These are phyloP conservation scores for Pterocarpus santalinus DNA, from an alignment of 306 rosid genomes.

Conservation along the genomic window DNA sequence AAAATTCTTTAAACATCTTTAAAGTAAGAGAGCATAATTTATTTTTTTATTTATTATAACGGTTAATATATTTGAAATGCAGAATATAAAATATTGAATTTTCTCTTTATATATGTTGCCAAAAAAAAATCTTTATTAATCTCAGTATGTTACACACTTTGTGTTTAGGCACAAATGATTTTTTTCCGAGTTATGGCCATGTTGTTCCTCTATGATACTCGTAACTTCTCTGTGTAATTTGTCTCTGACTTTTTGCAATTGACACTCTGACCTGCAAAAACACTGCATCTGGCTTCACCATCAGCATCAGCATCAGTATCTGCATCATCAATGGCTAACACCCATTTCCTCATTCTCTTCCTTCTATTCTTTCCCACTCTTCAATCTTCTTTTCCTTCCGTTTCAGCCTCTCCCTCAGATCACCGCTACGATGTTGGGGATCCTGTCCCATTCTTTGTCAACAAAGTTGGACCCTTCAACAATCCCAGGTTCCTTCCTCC, in stretches of 20 bases:
- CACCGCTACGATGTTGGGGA: conserved; percentile 73
- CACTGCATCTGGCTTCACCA: conserved; percentile 1
- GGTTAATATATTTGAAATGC: no score
- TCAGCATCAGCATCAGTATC: conserved; percentile 29
- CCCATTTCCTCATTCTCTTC: conserved; percentile 44
- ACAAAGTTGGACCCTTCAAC: conserved; percentile 86
- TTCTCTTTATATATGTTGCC: no score
- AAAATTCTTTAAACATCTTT: no score
- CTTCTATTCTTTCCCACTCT: conserved; percentile 48
- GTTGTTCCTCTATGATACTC: neutral
- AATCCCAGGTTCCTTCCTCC: conserved; percentile 74
- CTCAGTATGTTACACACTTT: no score
- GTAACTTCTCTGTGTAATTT: neutral
- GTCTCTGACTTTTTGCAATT: neutral
- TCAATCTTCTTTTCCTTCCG: conserved; percentile 36
- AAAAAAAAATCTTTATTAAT: no score
- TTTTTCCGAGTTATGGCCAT: no score
- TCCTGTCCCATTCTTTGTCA: conserved; percentile 68
- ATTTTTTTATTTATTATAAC: no score
- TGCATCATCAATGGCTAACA: conserved; percentile 59
- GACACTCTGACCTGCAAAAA: conserved; percentile 24
- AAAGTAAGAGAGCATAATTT: no score
- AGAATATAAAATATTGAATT: no score
- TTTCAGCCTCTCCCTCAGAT: conserved; percentile 58
- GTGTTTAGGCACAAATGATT: no score